Evolutionary conservation across 345 rosid genomes (phyloP).

Genomic region (Eucalyptus marginata): DNA sequence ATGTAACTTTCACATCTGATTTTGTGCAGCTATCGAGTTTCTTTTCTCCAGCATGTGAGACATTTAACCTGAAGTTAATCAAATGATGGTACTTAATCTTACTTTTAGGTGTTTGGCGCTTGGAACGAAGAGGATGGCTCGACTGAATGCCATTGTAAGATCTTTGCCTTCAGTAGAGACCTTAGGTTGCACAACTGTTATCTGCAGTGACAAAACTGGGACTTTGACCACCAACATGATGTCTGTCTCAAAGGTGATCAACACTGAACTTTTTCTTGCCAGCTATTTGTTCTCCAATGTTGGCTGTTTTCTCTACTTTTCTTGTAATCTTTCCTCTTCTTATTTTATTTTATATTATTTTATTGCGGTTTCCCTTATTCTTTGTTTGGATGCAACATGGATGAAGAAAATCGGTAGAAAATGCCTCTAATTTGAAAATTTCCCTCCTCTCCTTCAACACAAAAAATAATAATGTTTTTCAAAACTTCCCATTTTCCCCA

Average conservation of each 20-base stretch:
- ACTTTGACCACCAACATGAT: conserved; percentile 98
- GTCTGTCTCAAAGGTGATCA: conserved; percentile 89
- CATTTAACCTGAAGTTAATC: not conserved
- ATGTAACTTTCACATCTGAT: not conserved
- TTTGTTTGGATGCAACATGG: not conserved
- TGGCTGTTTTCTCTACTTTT: not conserved
- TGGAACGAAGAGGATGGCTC: conserved; percentile 99
- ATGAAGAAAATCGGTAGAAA: not conserved
- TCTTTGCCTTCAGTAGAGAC: conserved; percentile 99
- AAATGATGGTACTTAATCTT: not conserved
- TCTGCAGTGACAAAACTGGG: conserved; percentile 98
- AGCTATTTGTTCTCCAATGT: not conserved
- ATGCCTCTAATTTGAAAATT: not conserved
- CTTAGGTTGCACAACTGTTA: conserved; percentile 96
- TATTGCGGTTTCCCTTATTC: not conserved
- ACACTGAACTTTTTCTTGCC: not conserved
- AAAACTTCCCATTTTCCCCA: not conserved
- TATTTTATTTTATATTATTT: not conserved
- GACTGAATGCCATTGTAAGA: conserved; percentile 94
- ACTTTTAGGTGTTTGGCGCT: conserved; percentile 88
- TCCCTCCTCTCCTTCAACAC: not conserved
- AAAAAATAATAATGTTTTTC: not conserved
- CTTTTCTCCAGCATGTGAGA: not conserved
- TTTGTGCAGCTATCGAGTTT: not conserved
- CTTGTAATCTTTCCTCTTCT: not conserved